A percentile compares a stretch with the other conserved stretches of the same genome.
Conservation (phyloP, 2,329 filamentous ascomycete genomes). For the Exophiala oligosperma region DNA sequence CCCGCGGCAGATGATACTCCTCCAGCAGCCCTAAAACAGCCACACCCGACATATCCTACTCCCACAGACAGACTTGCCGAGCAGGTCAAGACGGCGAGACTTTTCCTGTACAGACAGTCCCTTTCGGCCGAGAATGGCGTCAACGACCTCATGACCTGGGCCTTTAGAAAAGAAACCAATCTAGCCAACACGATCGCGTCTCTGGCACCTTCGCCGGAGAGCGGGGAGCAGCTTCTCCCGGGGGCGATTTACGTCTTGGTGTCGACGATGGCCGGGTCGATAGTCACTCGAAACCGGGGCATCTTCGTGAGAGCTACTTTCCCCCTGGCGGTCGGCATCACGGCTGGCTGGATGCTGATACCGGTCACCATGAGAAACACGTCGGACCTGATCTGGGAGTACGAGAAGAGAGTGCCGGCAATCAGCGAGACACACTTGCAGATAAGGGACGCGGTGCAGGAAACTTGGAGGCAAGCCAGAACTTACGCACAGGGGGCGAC, state of each 20-base stretch:
- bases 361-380: constrained; percentile 91
- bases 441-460: constrained; percentile 66
- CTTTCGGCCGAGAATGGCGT: constrained; percentile 75
- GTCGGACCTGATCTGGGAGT: constrained; percentile 82
- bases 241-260: constrained; percentile 91
- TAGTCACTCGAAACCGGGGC: constrained; percentile 84
- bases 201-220: constrained; percentile 80
- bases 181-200: constrained; percentile 88
- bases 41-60: constrained; percentile 55
- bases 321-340: constrained; percentile 77
- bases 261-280: constrained; percentile 90
- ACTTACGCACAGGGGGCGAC: constrained; percentile 12
- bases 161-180: constrained; percentile 81
- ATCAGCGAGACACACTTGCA: constrained; percentile 78
- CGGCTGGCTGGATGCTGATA: constrained; percentile 79
- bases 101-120: constrained; percentile 77
- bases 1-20: constrained; percentile 11
- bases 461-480: constrained; percentile 54
- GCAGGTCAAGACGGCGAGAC: constrained; percentile 75
- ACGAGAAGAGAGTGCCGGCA: constrained; percentile 84
- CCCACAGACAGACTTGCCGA: constrained; percentile 86
- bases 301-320: constrained; percentile 75
- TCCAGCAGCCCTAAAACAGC: constrained; percentile 6
- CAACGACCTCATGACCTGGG: constrained; percentile 77
- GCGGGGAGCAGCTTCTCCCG: constrained; percentile 84